Evolutionary conservation across 768 basidiomycete genomes (phyloP).

Genomic region (Boletus vermiculosoides): DNA sequence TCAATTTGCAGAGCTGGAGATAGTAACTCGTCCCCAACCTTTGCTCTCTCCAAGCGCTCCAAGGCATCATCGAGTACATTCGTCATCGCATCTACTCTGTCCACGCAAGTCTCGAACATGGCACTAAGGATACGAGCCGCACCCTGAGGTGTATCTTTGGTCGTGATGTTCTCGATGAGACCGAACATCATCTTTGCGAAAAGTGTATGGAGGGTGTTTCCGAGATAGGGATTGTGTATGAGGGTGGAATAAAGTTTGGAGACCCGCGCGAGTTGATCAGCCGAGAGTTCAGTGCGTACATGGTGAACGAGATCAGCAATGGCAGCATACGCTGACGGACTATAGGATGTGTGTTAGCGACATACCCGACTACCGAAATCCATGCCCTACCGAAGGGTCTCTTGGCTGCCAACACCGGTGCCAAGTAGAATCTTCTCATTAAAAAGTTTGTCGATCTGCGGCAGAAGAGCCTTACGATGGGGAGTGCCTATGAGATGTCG

Average conservation of each 20-base stretch:
- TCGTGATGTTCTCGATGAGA: conserved; percentile 76
- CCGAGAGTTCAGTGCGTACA: conserved; percentile 75
- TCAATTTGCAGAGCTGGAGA: conserved; percentile 73
- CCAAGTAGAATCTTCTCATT: conserved; percentile 91
- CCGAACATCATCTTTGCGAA: conserved; percentile 93
- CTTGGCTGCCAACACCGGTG: conserved; percentile 76
- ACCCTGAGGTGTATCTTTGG: conserved; percentile 69
- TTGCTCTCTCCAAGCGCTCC: conserved; percentile 47
- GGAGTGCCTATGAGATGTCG: conserved; percentile 83
- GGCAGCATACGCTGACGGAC: conserved; percentile 79
- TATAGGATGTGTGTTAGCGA: conserved; percentile 29
- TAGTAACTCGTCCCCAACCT: conserved; percentile 37
- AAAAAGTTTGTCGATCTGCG: conserved; percentile 84
- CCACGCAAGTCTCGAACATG: conserved; percentile 80
- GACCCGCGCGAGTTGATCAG: conserved; percentile 71
- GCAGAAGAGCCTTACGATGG: conserved; percentile 74
- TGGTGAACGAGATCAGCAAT: conserved; percentile 94
- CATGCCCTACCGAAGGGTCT: conserved; percentile 67
- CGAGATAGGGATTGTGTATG: conserved; percentile 84
- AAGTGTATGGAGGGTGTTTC: conserved; percentile 80
- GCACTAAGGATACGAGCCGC: conserved; percentile 67
- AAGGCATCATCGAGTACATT: conserved; percentile 50
- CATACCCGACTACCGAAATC: neutral
- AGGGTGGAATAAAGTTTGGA: conserved; percentile 84
- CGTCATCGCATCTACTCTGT: conserved; percentile 80